Percentiles rank a stretch among this genome's conserved stretches.
These are phyloP conservation scores for Yueomyces sp. DNA, from an alignment of 805 yeast genomes.

Conservation along the genomic window DNA sequence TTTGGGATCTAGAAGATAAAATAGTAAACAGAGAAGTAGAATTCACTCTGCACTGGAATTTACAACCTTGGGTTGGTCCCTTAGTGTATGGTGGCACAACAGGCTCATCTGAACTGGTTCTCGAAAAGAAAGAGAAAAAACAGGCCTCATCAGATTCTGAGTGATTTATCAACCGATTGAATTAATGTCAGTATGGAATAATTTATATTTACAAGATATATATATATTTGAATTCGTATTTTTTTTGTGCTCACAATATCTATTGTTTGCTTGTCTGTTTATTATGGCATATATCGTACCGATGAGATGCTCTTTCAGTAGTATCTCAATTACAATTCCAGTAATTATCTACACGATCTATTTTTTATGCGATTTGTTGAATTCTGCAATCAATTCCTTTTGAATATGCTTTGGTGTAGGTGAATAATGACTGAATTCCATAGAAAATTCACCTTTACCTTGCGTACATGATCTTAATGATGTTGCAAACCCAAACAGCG, in stretches of 20 bases:
- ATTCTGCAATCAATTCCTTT: slow-evolving; percentile 76
- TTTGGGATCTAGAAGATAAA: slow-evolving; percentile 66
- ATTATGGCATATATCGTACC: too few relatives aligned
- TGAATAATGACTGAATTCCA: slow-evolving; percentile 86
- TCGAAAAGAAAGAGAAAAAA: slow-evolving; percentile 2
- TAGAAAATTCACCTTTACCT: slow-evolving; percentile 96
- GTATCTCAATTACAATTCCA: too few relatives aligned
- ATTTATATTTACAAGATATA: too few relatives aligned
- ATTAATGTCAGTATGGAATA: too few relatives aligned
- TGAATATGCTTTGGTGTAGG: slow-evolving; percentile 88
- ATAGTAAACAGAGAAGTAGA: slow-evolving; percentile 51
- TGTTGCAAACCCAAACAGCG: slow-evolving; percentile 94
- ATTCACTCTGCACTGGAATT: slow-evolving; percentile 72
- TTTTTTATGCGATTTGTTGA: slow-evolving; percentile 41
- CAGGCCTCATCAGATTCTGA: too few relatives aligned
- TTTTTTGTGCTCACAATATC: too few relatives aligned
- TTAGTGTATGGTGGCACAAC: slow-evolving; percentile 50
- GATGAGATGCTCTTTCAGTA: too few relatives aligned
- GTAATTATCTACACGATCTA: too few relatives aligned
- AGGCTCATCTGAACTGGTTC: slow-evolving; percentile 9
- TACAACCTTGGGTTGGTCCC: slow-evolving; percentile 85
- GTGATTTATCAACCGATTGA: too few relatives aligned
- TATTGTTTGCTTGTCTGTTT: too few relatives aligned
- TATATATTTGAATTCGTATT: too few relatives aligned
- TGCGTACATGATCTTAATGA: slow-evolving; percentile 92